Evolutionary conservation across 1,284 basidiomycete genomes (phyloP), one percentile per base, ranked within the genome.

Genomic region (Spongispora temasekensis): DNA sequence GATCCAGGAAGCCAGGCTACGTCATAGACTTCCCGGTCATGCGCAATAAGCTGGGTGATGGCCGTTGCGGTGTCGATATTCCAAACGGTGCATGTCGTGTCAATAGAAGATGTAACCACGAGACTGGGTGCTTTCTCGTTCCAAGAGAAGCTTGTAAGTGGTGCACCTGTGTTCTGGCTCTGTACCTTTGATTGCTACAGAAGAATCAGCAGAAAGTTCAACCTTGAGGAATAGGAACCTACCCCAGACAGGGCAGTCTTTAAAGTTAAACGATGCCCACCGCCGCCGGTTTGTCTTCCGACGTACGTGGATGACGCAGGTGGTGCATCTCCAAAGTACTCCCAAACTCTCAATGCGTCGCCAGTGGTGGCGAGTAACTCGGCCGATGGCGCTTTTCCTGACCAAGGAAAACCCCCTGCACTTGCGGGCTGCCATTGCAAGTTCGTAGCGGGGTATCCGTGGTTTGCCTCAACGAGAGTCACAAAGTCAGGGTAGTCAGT

Each of bases 1-100:
- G 94, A 97, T n/a, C 90, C 88, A 2, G 97, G 97, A n/a, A 98
- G 86, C 97, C 97, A 98, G 44, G 94, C 95, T 54, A 97, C 94
- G 71, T 97, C 94, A 77, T 95, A 96, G 7, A 99, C 97, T 75
- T 98, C 97, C 53, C 95, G 88, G 81, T 99, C 97, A 79, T 99
- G 97, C 0, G 97, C 97, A 73, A 97, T 97, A 66, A 96, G 86
- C 75, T 99, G 97, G 2, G 97, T 99, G 70, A 99, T 88, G 17
- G 97, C 97, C n/a, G 92, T 90, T 21, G 89, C 87, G 2, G 94
- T 95, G 67, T 97, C 94, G 71, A 99, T 94, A 74, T 99, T 97
- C 97, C 97, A 96, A 32, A 97, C 89, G 2, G 94, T 97, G 72
- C 95, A 95, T 21, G 95, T 96, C 48, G 94, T 97, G 75, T 98